Conservation (phyloP, 192 early-diverging fungal species). For the Backusella tarrabulga region DNA sequence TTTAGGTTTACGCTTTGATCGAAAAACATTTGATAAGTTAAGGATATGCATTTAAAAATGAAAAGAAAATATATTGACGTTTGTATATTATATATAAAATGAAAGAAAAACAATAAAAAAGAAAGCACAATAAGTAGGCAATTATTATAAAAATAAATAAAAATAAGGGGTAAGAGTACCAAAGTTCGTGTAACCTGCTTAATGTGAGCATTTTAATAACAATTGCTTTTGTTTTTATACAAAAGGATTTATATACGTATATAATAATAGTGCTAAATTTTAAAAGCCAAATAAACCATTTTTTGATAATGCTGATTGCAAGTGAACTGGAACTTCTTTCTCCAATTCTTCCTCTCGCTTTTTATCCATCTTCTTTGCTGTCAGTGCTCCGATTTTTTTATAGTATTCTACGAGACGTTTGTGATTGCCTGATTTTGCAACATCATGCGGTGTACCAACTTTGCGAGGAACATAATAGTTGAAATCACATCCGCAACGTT, state of each 20-base stretch:
- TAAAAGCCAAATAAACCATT: constrained; percentile 31
- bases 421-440: constrained; percentile 31
- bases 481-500: constrained; percentile 25
- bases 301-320: constrained; percentile 23
- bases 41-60: background rate
- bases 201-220: background rate
- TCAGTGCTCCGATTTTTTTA: constrained; percentile 24
- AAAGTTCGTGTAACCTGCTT: background rate
- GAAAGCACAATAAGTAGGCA: background rate
- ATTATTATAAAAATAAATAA: background rate
- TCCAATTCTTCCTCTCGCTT: constrained; percentile 30
- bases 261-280: background rate
- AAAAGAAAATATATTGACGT: background rate
- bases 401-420: constrained; percentile 28
- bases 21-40: background rate
- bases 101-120: background rate
- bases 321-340: constrained; percentile 24
- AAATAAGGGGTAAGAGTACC: background rate
- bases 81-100: background rate
- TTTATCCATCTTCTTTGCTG: constrained; percentile 33
- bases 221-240: background rate
- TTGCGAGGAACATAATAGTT: constrained; percentile 32
- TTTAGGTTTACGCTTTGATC: background rate
- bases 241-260: background rate
- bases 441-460: constrained; percentile 29